Evolutionary conservation across 345 rosid species (phyloP), one percentile per base, ranked within the genome.

Genomic region (Eutrema japonicum): DNA sequence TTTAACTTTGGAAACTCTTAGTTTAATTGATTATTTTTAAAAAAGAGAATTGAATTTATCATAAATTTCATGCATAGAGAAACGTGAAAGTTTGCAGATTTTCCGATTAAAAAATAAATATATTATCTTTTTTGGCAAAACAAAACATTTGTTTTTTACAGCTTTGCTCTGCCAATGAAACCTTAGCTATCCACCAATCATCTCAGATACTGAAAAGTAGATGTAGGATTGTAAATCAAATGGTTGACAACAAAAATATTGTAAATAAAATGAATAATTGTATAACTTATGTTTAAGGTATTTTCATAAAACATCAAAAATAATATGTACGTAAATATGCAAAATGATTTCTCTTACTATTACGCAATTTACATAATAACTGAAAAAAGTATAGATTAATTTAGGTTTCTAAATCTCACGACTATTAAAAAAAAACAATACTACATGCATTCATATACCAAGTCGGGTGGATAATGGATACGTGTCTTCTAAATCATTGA

Each of bases 401-500:
- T n/a, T 46, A 55, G 26, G 42, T 55, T 55, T 55, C 10, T 29
- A 33, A 35, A 33, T n/a, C 18, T 55, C 26, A 33, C 42, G 61
- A 22, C 26, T 22, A 22, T 22, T 22, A 22, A 22, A 22, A 22
- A 22, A 0, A 54, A 6, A 52, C 2, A 52, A 55, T 4, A 47
- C 10, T 11, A 11, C 26, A 62, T 11, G 16, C 6, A 46, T 64
- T 45, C 37, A 42, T 41, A 6, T 46, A 5, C 8, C 10, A 47
- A 49, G 1, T 22, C 22, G 22, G 22, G 22, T 66, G 11, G 29
- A 13, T 67, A n/a, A 40, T 52, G 50, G 62, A 67, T 32, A 68
- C 52, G 51, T 68, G 72, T 55, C 43, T 30, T 43, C 16, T 7
- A 16, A 68, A 41, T 45, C 55, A 69, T 46, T 56, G 27, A 69